Base-by-base conservation (phyloP, 805 yeast genomes). In the Candida qinlingensis region DNA sequence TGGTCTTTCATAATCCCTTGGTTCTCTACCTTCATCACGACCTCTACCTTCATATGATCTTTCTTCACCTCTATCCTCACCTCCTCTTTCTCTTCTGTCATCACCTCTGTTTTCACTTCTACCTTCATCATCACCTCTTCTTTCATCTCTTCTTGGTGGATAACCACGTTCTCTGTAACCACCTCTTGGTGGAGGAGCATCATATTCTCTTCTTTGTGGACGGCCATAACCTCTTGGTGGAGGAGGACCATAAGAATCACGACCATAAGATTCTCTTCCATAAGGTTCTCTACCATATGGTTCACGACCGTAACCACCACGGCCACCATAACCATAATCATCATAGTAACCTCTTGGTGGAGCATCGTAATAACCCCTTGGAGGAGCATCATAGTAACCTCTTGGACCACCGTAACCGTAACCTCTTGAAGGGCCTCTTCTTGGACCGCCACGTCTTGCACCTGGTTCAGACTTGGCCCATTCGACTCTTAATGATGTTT, bases 401-500 rank as follows among this genome's bases (percentile, higher is more conserved):
- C 58, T 48, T 41, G 49, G 51, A 40, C 36, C 39, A 25, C 37
- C 41, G 25, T 37, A 37, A 26, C 19, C 19, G 25, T 34, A 42
- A 26, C 46, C 45, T 39, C 60, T 47, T 48, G 54, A 44, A 12
- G 59, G 43, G 33, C 56, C 59, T 43, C 51, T 48, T 28, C 40
- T 25, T 5, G 53, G 52, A 33, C 54, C 55, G 30, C 48, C 45
- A 25, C 59, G 55, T 44, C 55, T 59, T 41, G 55, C 55, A 13
- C 65, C 57, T 6, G 84, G 83, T 52, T 77, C 77, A 12, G 80
- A 75, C 56, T 75, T 73, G 7, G 85, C 85, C 65, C 75, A 66
- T 63, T 79, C 80, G 30, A 80, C 80, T 27, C 66, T 70, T 51
- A 80, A 65, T 4, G 74, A 75, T 28, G 53, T 56, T 26, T 64